These are phyloP conservation scores for Leptomonas pyrrhocoris DNA, from an alignment of 208 protist species.

Conservation along the genomic window DNA sequence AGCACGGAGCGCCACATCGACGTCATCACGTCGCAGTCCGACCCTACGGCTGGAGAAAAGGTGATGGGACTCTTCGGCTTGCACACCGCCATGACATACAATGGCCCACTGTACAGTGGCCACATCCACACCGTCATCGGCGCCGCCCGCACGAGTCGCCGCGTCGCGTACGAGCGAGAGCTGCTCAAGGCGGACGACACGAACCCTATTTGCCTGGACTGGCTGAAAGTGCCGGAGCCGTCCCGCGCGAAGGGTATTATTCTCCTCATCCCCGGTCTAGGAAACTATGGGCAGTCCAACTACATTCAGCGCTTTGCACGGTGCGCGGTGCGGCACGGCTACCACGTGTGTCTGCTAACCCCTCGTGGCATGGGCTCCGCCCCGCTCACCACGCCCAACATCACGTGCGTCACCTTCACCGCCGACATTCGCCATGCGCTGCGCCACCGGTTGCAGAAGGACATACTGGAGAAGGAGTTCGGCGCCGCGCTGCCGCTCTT, in stretches of 20 bases:
- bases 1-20: slow-evolving; percentile 32
- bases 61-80: slow-evolving; percentile 41
- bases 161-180: slow-evolving; percentile 59
- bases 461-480: slow-evolving; percentile 23
- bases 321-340: slow-evolving; percentile 31
- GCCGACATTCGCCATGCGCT: slow-evolving; percentile 43
- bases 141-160: slow-evolving; percentile 18
- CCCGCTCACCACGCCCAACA: slow-evolving; percentile 46
- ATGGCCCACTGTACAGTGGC: slow-evolving; percentile 61
- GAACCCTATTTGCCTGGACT: slow-evolving; percentile 71
- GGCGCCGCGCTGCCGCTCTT: slow-evolving; percentile 41
- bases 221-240: slow-evolving; percentile 24
- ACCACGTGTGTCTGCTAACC: slow-evolving; percentile 57
- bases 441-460: slow-evolving; percentile 28
- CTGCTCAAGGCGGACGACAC: slow-evolving; percentile 44
- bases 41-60: neutral
- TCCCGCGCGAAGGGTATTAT: slow-evolving; percentile 42
- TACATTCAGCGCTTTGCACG: slow-evolving; percentile 54
- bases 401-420: slow-evolving; percentile 57
- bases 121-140: slow-evolving; percentile 69
- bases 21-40: slow-evolving; percentile 17
- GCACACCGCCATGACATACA: slow-evolving; percentile 37
- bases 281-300: slow-evolving; percentile 46
- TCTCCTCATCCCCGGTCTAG: slow-evolving; percentile 57
- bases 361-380: slow-evolving; percentile 63